Percentiles rank a stretch among this genome's conserved stretches.
These are phyloP conservation scores for Starmerella kuoi DNA, from an alignment of 805 yeast genomes.

Conservation along the genomic window DNA sequence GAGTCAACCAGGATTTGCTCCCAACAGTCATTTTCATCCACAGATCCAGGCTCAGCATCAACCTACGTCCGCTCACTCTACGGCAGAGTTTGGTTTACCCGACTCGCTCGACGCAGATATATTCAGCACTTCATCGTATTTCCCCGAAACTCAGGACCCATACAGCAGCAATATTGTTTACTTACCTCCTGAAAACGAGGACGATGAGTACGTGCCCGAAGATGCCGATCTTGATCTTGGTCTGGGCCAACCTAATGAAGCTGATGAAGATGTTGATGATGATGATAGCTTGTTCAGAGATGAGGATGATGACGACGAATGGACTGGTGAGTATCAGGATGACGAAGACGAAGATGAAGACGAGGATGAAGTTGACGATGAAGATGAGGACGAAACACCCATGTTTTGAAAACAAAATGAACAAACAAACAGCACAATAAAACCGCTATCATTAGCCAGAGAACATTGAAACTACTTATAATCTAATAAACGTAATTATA, in stretches of 20 bases:
- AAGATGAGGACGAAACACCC: too few species aligned
- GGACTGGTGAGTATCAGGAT: conserved; percentile 8
- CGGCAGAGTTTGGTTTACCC: neutral
- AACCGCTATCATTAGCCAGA: too few species aligned
- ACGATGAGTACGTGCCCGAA: conserved; percentile 17
- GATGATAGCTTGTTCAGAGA: conserved; percentile 3
- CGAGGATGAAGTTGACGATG: conserved; percentile 8
- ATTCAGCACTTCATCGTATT: too few species aligned
- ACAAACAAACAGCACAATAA: too few species aligned
- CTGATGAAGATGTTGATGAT: neutral
- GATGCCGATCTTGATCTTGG: conserved; percentile 8
- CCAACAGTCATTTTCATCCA: neutral
- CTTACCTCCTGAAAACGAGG: conserved; percentile 18
- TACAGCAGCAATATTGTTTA: conserved; percentile 12
- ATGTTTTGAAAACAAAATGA: too few species aligned
- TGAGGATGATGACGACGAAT: conserved; percentile 6
- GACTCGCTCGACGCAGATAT: neutral
- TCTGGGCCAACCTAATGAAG: neutral
- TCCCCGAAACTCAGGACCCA: conserved; percentile 3
- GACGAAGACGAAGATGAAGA: conserved; percentile 14
- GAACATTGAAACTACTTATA: too few species aligned
- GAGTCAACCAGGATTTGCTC: neutral
- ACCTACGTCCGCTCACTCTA: neutral
- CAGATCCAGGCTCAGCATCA: neutral
- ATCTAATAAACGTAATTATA: too few species aligned